These are phyloP conservation scores for Ilex paraguariensis DNA, from an alignment of 305 asterid species.

Conservation along the genomic window DNA sequence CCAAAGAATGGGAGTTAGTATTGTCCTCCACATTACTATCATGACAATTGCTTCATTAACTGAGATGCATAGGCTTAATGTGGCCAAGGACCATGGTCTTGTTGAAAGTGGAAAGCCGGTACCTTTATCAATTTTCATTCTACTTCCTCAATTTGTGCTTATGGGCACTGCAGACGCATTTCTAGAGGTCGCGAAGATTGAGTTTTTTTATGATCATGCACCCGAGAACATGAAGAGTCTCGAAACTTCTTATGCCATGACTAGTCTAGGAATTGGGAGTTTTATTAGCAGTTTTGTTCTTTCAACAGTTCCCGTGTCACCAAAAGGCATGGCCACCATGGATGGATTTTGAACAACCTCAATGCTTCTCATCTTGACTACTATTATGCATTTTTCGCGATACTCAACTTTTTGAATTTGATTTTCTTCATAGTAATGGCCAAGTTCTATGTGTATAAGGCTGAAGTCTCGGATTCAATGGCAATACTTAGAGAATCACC, in stretches of 20 bases:
- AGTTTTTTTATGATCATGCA: conserved; percentile 14
- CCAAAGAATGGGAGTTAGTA: conserved; percentile 10
- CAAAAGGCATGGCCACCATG: conserved; percentile 34
- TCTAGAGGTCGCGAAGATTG: not conserved
- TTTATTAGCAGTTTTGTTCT: conserved; percentile 69
- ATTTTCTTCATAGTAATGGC: conserved; percentile 45
- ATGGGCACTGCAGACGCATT: conserved; percentile 9
- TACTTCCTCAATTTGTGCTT: conserved; percentile 7
- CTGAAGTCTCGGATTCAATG: conserved; percentile 78
- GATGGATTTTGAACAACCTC: conserved; percentile 79
- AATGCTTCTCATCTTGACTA: conserved; percentile 81
- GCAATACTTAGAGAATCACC: conserved; percentile 46
- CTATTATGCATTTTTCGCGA: conserved; percentile 57
- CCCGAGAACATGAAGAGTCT: conserved; percentile 15
- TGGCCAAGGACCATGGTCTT: not conserved
- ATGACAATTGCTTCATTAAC: conserved; percentile 1
- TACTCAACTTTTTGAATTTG: conserved; percentile 53
- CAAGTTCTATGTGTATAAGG: conserved; percentile 63
- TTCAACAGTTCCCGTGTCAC: conserved; percentile 54
- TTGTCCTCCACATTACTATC: not conserved
- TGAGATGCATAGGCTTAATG: conserved; percentile 6
- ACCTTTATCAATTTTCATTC: not conserved
- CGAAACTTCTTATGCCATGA: conserved; percentile 71
- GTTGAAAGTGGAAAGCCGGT: conserved; percentile 1
- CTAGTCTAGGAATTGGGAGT: conserved; percentile 66